Base-by-base conservation (phyloP, 164 flowering plant species). In the Vitis amurensis region DNA sequence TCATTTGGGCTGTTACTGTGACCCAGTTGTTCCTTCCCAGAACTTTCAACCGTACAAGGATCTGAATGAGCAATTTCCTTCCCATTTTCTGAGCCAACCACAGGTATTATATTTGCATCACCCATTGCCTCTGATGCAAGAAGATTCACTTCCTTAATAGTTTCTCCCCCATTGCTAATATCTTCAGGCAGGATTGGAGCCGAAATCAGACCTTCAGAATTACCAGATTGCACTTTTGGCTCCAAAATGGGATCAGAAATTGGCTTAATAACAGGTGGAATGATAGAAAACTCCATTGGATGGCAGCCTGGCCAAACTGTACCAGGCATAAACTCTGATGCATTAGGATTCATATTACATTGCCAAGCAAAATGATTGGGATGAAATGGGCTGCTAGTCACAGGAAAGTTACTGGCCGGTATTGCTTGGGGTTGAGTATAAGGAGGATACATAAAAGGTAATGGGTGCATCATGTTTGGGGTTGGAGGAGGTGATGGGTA, bases 401-500 rank as follows among this genome's bases (percentile, higher is more conserved):
- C 70, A 50, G 92, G 89, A 72, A 80, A 89, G 56, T 81, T 71
- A 67, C 73, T 84, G 57, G 83, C 74, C 23, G 89, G 91, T 12
- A 94, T 63, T 69, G 86, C 67, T 76, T 90, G 97, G 57, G 86
- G 68, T 63, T 92, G 97, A 69, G 80, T 71, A 67, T 80, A 90
- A 50, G 94, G 88, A 60, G 97, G 93, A 74, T 88, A 94, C 78
- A 94, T 81, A 64, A 87, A 89, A 16, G 90, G 91, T 76, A 94
- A 62, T 19, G 89, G 86, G 73, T 88, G 98, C 37, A 95, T 83
- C 83, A 95, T 82, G 79, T 85, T 90, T 61, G 97, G 95, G 13
- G 94, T 85, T 71, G 89, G 71, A 63, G 99, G 97, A 61, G 99
- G 89, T 67, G 98, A 88, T 44, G 89, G 90, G 67, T 87, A 95